phyloP scores from a whole-genome alignment of 164 flowering plant species.

The Echeveria elegans region DNA sequence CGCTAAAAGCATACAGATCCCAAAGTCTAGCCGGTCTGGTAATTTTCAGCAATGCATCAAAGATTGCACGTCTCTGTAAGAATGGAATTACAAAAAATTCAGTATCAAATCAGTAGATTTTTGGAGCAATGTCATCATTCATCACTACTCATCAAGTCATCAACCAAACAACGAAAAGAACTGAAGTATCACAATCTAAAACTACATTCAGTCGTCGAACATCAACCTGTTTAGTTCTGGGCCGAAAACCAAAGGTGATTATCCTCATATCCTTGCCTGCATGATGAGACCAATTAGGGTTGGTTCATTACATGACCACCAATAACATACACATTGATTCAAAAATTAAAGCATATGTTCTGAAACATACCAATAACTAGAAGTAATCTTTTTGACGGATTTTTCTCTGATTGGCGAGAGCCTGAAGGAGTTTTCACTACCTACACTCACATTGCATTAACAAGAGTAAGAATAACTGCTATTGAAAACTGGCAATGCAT shows the following conservation, averaged over 20 bases:
- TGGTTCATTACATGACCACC: neutral
- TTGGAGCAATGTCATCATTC: neutral
- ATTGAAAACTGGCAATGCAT: neutral
- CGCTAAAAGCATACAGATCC: constrained; percentile 81
- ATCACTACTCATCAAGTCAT: neutral
- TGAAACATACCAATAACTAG: constrained; percentile 73
- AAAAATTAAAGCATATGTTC: neutral
- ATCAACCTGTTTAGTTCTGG: constrained; percentile 76
- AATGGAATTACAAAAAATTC: neutral
- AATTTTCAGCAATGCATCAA: constrained; percentile 59
- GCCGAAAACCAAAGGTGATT: constrained; percentile 77
- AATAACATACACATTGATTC: neutral
- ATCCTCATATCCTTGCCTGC: constrained; percentile 98
- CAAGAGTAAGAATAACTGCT: neutral
- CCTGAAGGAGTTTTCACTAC: constrained; percentile 43
- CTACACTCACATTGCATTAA: constrained; percentile 24
- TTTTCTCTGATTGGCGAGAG: constrained; percentile 61
- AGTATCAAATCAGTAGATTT: too few relatives aligned
- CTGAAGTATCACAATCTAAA: neutral
- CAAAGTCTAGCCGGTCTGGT: constrained; percentile 62
- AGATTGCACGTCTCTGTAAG: constrained; percentile 69
- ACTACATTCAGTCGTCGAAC: neutral
- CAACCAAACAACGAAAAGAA: too few relatives aligned
- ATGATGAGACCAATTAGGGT: constrained; percentile 12
- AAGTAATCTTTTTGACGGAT: constrained; percentile 59